Evolutionary conservation across 2,329 filamentous ascomycete species (phyloP).

Genomic region (Knoxdaviesia proteae): DNA sequence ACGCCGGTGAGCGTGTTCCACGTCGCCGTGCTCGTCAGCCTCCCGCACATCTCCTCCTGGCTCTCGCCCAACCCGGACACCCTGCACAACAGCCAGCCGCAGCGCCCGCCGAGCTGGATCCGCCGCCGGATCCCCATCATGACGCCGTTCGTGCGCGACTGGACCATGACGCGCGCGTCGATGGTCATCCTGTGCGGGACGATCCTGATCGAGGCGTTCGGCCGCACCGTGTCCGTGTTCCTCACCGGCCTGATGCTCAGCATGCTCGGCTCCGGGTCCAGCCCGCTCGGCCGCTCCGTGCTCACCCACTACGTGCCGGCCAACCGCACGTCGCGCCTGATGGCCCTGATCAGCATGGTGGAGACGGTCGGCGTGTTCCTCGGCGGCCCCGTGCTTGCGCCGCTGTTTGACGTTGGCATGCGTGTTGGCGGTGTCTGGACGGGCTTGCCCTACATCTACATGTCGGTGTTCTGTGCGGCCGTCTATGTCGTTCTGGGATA

Average conservation of each 20-base stretch:
- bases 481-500: too few species aligned
- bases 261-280: slow-evolving; percentile 17
- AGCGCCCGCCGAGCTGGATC: too few species aligned
- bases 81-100: too few species aligned
- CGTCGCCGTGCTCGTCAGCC: slow-evolving; percentile 14
- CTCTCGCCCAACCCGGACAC: too few species aligned
- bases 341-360: slow-evolving; percentile 18
- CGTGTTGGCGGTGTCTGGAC: slow-evolving; percentile 14
- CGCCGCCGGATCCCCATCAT: slow-evolving; percentile 8
- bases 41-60: slow-evolving; percentile 14
- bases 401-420: slow-evolving; percentile 16
- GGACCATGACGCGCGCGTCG: slow-evolving; percentile 14
- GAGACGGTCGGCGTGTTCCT: slow-evolving; percentile 18
- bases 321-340: slow-evolving; percentile 18
- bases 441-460: slow-evolving; percentile 19
- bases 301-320: slow-evolving; percentile 17
- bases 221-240: slow-evolving; percentile 14
- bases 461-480: slow-evolving; percentile 10
- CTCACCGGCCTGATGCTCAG: slow-evolving; percentile 16
- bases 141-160: slow-evolving; percentile 12
- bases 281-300: slow-evolving; percentile 18
- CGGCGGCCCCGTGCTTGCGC: slow-evolving; percentile 18
- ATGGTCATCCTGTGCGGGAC: slow-evolving; percentile 11
- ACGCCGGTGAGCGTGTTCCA: slow-evolving; percentile 19
- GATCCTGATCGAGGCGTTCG: slow-evolving; percentile 14